phyloP scores from a whole-genome alignment of 352 stramenopile genomes.

The Pythium grandisporangium region DNA sequence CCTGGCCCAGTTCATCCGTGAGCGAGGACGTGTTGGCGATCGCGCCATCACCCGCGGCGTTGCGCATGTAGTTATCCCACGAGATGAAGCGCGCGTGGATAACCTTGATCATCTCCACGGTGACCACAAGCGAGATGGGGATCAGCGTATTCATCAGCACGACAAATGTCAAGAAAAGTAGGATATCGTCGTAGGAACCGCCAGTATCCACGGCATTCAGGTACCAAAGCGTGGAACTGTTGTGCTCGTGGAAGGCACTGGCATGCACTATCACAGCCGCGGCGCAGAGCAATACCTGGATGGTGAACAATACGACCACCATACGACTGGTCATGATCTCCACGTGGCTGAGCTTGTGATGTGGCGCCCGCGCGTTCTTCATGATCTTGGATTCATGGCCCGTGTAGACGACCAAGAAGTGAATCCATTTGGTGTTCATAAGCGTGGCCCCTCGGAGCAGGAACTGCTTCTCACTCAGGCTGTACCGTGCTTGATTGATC shows the following conservation, averaged over 20 bases:
- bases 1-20: slow-evolving; percentile 89
- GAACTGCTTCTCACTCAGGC: slow-evolving; percentile 73
- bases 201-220: background rate
- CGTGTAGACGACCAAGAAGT: slow-evolving; percentile 70
- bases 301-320: slow-evolving; percentile 67
- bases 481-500: slow-evolving; percentile 41
- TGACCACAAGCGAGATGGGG: slow-evolving; percentile 90
- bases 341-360: slow-evolving; percentile 81
- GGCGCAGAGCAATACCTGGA: slow-evolving; percentile 62
- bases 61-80: slow-evolving; percentile 65
- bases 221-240: slow-evolving; percentile 9
- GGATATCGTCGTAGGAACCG: slow-evolving; percentile 10
- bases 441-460: slow-evolving; percentile 58
- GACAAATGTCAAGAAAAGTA: slow-evolving; percentile 87
- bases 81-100: slow-evolving; percentile 71
- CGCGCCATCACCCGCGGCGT: slow-evolving; percentile 35
- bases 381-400: slow-evolving; percentile 88
- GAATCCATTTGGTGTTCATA: slow-evolving; percentile 75
- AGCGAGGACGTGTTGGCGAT: slow-evolving; percentile 86
- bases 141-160: slow-evolving; percentile 91
- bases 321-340: slow-evolving; percentile 69
- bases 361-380: slow-evolving; percentile 73
- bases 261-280: slow-evolving; percentile 34
- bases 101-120: slow-evolving; percentile 68
- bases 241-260: slow-evolving; percentile 6